Evolutionary conservation across 345 rosid genomes (phyloP), one percentile per base, ranked within the genome.

Genomic region (Stellera chamaejasme): DNA sequence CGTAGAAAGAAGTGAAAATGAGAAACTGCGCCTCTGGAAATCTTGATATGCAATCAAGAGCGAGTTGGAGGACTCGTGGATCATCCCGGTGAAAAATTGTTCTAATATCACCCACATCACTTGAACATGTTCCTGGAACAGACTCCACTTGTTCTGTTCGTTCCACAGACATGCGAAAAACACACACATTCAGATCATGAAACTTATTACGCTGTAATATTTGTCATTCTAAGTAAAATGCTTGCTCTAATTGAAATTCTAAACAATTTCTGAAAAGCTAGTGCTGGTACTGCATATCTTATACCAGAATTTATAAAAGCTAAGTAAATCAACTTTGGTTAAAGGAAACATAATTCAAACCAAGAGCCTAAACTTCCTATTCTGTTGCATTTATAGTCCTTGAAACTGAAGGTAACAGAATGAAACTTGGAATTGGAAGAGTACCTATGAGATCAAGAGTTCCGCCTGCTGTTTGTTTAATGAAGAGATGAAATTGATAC

Each of bases 21-120:
- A 85, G 77, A 28, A 65, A 84, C 53, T 79, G 79, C 49, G 90
- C 77, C 60, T 73, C 59, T 0, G 68, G 50, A 23, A 79, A 78
- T 60, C 56, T 56, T 6, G 75, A 78, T 58, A 79, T 64, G 53
- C 71, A 68, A 41, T 82, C 84, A 25, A 76, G 63, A 5, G 69
- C 56, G 54, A 59, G 67, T 64, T 56, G 45, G 39, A 80, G 13
- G 62, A 65, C 60, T 23, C 57, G 32, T 45, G 63, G 52, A 27
- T 25, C 65, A 25, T 64, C 58, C 25, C 68, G 54, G 2, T 14
- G 13, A 45, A 71, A 64, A 11, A 71, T 55, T n/a, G 65, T 61
- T 13, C 62, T 73, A 46, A 78, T 75, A 11, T 82, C 84, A 1
- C 64, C 66, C 5, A 77, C 54, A 47, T 32, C 27, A n/a, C 60